phyloP scores from a whole-genome alignment of 805 yeast genomes.

The Candida pseudofarinosa region DNA sequence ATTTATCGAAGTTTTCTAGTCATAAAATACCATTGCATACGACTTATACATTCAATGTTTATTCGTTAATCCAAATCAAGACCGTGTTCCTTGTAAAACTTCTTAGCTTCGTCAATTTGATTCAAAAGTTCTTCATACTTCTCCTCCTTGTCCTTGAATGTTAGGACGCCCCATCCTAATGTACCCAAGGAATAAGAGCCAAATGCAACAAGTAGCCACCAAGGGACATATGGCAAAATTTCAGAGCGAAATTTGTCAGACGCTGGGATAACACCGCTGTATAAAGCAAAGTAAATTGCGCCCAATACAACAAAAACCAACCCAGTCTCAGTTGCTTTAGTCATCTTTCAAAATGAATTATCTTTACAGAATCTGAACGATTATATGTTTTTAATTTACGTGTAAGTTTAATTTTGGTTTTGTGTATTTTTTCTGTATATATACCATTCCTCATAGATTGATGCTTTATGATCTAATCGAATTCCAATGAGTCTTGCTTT shows the following conservation, averaged over 20 bases:
- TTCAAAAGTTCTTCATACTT: constrained; percentile 58
- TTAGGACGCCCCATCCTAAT: constrained; percentile 63
- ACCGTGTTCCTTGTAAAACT: constrained; percentile 51
- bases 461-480: not conserved
- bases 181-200: constrained; percentile 67
- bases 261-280: constrained; percentile 51
- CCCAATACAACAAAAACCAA: constrained; percentile 42
- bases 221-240: constrained; percentile 63
- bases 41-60: not conserved
- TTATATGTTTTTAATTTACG: not conserved
- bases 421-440: not conserved
- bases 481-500: constrained; percentile 25
- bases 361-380: not conserved
- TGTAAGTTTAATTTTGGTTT: not conserved
- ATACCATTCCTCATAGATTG: not conserved
- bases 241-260: constrained; percentile 45
- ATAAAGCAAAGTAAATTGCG: constrained; percentile 51
- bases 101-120: constrained; percentile 61
- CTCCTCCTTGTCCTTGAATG: constrained; percentile 68
- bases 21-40: not conserved
- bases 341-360: constrained; percentile 39
- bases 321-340: constrained; percentile 62
- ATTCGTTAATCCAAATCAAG: constrained; percentile 41
- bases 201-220: constrained; percentile 65
- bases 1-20: not conserved